A percentile compares a stretch with the other conserved stretches of the same genome.
Conservation (phyloP, 306 rosid species). For the Dalbergia cultrata region DNA sequence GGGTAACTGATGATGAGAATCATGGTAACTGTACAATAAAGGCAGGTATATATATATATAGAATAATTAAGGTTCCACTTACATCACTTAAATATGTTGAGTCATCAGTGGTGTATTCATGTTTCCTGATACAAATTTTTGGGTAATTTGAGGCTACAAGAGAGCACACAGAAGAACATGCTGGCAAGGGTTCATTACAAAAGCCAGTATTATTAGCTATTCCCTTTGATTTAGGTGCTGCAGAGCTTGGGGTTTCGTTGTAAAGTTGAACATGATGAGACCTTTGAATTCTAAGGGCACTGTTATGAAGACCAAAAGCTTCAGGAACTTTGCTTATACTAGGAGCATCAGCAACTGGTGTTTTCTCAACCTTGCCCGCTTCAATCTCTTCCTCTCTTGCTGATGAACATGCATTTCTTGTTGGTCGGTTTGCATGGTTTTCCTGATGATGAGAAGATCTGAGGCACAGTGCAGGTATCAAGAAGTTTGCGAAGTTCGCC, state of each 20-base stretch:
- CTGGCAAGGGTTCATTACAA: conserved; percentile 16
- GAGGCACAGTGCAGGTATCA: conserved; percentile 40
- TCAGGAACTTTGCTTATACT: conserved; percentile 18
- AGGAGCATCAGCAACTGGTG: not conserved
- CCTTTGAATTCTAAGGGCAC: conserved; percentile 8
- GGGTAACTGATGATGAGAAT: conserved; percentile 6
- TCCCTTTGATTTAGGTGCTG: conserved; percentile 21
- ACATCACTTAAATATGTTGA: conserved; percentile 54
- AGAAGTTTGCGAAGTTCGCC: conserved; percentile 53
- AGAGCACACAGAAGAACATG: conserved; percentile 55
- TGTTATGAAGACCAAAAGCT: conserved; percentile 14
- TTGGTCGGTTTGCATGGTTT: conserved; percentile 24
- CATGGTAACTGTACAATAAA: not conserved
- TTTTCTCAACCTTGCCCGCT: conserved; percentile 6
- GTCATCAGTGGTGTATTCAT: conserved; percentile 52
- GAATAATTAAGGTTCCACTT: conserved; percentile 38
- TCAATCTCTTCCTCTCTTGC: conserved; percentile 33
- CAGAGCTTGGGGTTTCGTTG: conserved; percentile 35
- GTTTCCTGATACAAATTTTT: conserved; percentile 27
- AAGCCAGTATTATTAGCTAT: conserved; percentile 20
- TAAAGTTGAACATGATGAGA: not conserved
- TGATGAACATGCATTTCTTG: not conserved
- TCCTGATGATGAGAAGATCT: conserved; percentile 27
- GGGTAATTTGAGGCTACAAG: conserved; percentile 64
- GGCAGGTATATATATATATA: not conserved